Evolutionary conservation across 441 rosid genomes (phyloP), one percentile per base, ranked within the genome.

Genomic region (Erodium trifolium): DNA sequence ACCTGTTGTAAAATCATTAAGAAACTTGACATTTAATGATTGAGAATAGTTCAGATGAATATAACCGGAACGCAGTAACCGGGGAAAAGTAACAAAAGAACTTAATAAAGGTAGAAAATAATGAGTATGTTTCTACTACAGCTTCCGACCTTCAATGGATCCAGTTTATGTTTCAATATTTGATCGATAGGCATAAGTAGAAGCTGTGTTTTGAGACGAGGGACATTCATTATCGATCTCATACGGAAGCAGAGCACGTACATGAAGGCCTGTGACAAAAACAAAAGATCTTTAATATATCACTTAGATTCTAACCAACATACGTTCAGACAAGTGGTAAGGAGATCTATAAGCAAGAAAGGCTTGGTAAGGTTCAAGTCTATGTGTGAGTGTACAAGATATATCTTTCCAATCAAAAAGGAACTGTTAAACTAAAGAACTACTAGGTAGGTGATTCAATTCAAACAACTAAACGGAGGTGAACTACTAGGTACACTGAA

Each of bases 201-300:
- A 71, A 91, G 86, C 81, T 86, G 82, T 4, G 86, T 76, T 69
- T 78, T 82, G 68, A 88, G 87, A 75, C 77, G 75, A n/a, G 93
- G 89, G 75, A 87, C 82, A 74, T 84, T 85, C 72, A 86, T 72
- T 63, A 93, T 79, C 18, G 91, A 77, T 75, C 83, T 84, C 97
- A 91, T 85, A 6, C 92, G 87, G 73, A 94, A 94, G 86, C 97
- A 94, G 31, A 94, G 87, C 66, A 86, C 86, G 49, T 94, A 88
- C 90, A 92, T 79, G 68, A 94, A 82, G 27, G 96, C 97, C 99
- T 93, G 83, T n/a, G 7, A 62, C 39, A 2, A 31, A 70, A 35
- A 66, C 27, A 66, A n/a, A 31, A 31, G 34, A 31, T 31, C 34
- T 31, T 31, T 2, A 31, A 31, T 31, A 31, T 31, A 31, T 31